Conservation (phyloP, 257 asterid genomes). For the Rhazya stricta region DNA sequence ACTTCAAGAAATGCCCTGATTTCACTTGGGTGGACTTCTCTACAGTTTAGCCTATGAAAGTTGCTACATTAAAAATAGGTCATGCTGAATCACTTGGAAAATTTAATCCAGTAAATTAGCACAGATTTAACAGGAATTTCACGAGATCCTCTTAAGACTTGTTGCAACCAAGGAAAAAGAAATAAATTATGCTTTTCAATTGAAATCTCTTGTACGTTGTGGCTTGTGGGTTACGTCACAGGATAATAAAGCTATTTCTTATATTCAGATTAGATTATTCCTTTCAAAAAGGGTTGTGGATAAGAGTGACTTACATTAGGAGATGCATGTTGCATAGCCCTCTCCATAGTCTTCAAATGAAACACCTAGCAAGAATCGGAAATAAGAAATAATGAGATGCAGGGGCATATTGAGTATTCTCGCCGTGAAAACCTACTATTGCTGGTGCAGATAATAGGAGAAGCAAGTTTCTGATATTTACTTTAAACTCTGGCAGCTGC, state of each 20-base stretch:
- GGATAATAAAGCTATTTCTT: not conserved
- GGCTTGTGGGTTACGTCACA: not conserved
- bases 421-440: not conserved
- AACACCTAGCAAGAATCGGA: slow-evolving; percentile 35
- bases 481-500: slow-evolving; percentile 46
- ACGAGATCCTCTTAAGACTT: not conserved
- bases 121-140: not conserved
- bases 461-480: slow-evolving; percentile 24
- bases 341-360: slow-evolving; percentile 50
- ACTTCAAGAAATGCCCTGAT: not conserved
- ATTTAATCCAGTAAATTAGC: not conserved
- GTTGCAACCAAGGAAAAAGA: not conserved
- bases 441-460: not conserved
- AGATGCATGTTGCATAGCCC: slow-evolving; percentile 53
- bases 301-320: slow-evolving; percentile 31
- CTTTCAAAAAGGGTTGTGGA: not conserved
- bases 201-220: not conserved
- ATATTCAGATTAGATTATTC: not conserved
- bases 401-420: no score
- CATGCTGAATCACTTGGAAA: not conserved
- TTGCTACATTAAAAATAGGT: not conserved
- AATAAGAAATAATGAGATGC: slow-evolving; percentile 8
- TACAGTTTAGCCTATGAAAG: not conserved
- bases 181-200: not conserved
- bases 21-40: not conserved